These are phyloP conservation scores for Alternaria gansuensis DNA, from an alignment of 2,329 filamentous ascomycete genomes.

Conservation along the genomic window DNA sequence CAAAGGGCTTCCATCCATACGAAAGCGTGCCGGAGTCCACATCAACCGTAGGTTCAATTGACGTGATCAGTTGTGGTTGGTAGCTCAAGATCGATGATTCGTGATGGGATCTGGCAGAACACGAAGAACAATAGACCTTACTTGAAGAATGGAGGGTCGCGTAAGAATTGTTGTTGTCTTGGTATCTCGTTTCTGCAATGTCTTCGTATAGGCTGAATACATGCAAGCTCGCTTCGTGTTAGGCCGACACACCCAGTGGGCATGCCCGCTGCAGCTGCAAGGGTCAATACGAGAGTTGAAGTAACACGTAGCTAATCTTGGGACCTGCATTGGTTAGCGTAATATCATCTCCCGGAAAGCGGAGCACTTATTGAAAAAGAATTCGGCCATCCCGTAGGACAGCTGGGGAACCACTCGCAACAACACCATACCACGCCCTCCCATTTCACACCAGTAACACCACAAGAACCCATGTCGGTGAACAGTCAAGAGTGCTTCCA, in stretches of 20 bases:
- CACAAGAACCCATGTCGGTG: constrained; percentile 13
- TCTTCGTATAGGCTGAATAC: constrained; percentile 25
- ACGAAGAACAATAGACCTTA: not conserved
- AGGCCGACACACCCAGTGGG: constrained; percentile 9
- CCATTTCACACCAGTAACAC: constrained; percentile 29
- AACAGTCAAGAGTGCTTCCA: constrained; percentile 20
- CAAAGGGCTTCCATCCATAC: not conserved
- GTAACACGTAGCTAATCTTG: not conserved
- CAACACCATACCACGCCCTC: constrained; percentile 28
- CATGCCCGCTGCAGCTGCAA: constrained; percentile 10
- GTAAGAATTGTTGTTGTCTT: constrained; percentile 3
- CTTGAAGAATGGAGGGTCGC: not conserved
- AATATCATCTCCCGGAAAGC: constrained; percentile 26
- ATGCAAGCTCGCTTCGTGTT: constrained; percentile 21
- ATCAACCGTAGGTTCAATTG: not conserved
- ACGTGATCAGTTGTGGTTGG: not conserved
- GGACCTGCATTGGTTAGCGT: constrained; percentile 33
- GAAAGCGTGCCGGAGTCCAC: not conserved
- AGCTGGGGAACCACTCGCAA: constrained; percentile 30
- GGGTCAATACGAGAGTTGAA: constrained; percentile 16
- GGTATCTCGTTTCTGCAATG: constrained; percentile 11
- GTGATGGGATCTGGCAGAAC: not conserved
- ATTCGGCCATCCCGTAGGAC: constrained; percentile 40
- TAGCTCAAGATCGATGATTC: not conserved
- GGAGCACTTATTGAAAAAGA: constrained; percentile 55